phyloP scores from a whole-genome alignment of 345 rosid genomes.

The Arabis hirsuta region DNA sequence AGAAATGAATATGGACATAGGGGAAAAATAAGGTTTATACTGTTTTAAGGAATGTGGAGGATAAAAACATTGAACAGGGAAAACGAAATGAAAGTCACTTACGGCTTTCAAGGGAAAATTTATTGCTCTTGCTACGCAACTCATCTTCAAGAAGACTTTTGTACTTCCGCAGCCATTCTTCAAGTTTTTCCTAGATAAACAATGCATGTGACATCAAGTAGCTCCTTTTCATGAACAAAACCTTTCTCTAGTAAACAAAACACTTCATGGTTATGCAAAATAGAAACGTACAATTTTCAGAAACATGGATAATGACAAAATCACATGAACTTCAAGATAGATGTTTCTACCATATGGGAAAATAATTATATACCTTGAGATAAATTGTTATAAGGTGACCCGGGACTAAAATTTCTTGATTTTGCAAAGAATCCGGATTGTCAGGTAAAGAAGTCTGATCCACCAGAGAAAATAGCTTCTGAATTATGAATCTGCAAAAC shows the following conservation, averaged over 20 bases:
- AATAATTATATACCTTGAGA: constrained; percentile 65
- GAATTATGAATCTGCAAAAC: constrained; percentile 78
- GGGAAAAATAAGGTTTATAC: neutral
- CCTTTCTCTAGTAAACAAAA: constrained; percentile 5
- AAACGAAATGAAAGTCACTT: constrained; percentile 40
- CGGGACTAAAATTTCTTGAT: constrained; percentile 93
- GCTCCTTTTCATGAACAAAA: constrained; percentile 8
- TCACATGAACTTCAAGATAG: constrained; percentile 21
- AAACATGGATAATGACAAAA: constrained; percentile 30
- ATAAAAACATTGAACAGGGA: constrained; percentile 9
- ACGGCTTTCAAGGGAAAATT: constrained; percentile 64
- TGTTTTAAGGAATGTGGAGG: constrained; percentile 7
- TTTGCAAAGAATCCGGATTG: constrained; percentile 93
- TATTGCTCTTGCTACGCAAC: constrained; percentile 48
- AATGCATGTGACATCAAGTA: constrained; percentile 23
- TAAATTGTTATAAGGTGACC: constrained; percentile 89
- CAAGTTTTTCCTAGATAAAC: constrained; percentile 76
- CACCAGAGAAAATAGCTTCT: constrained; percentile 91
- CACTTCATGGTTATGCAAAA: constrained; percentile 24
- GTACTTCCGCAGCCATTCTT: constrained; percentile 83
- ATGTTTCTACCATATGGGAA: constrained; percentile 24
- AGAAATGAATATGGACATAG: neutral
- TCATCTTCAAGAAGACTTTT: constrained; percentile 72
- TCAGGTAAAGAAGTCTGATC: constrained; percentile 90
- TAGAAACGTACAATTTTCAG: constrained; percentile 4